Base-by-base conservation (phyloP, 2,329 filamentous ascomycete genomes). In the Corinectria fuckeliana region DNA sequence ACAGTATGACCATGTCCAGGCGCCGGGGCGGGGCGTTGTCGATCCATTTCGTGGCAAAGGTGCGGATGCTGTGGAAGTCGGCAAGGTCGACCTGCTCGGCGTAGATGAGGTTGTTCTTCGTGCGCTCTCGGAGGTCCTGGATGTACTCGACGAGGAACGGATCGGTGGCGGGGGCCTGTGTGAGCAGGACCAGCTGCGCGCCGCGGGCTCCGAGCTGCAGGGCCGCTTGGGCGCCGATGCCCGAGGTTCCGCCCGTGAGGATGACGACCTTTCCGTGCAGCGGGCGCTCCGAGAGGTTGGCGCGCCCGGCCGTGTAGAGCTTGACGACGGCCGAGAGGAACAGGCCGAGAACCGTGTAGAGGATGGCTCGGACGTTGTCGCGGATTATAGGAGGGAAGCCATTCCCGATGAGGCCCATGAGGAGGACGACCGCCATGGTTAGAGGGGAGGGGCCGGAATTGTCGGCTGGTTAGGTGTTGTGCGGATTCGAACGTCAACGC, bases 1-100 rank as follows among this genome's bases (percentile, higher is more conserved):
- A 97, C 16, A 99, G 83, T 18, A 99, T 85, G 45, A 99, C 81
- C 88, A 94, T 93, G 75, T 99, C 95, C 6, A 99, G 80, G 47
- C 96, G 84, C 56, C 96, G 85, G 8, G 93, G 92, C 3, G 95
- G 94, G 20, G 91, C 86, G 75, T 97, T 98, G 76, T 99, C 94
- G 66, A 99, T 92, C 94, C 96, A 99, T 80, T 92, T 94, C 0
- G 95, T 99, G 11, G 95, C 95, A 74, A 99, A 99, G 63, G 89
- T 84, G 36, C 95, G 91, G 69, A 99, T 89, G 75, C 91, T 96
- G 75, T 97, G 88, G n/a, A 99, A 81, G 14, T 90, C 94, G 11
- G 89, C 80, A 25, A 99, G 85, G 72, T 99, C 93, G 69, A 97
- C 92, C 77, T 97, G 91, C 76, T 99, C 95, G 60, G 95, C 93